Conservation (phyloP, 2,329 filamentous ascomycete genomes). For the Nigrospora osmanthi region DNA sequence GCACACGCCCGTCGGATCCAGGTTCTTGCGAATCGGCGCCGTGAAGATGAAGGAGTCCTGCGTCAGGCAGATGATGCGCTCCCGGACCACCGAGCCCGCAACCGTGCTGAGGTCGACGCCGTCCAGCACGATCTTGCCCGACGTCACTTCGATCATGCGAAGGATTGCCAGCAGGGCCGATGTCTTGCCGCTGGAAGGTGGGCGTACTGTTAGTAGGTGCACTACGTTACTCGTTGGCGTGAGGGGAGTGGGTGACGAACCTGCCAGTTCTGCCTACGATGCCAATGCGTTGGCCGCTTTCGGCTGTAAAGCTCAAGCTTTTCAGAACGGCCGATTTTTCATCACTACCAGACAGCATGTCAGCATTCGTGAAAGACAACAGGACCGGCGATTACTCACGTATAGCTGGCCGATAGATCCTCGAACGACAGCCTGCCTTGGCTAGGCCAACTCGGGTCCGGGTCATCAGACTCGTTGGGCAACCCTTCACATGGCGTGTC, state of each 20-base stretch:
- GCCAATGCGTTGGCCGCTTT: constrained; percentile 4
- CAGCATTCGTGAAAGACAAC: background rate
- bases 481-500: constrained; percentile 3
- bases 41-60: constrained; percentile 8
- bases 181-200: constrained; percentile 9
- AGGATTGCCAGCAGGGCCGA: constrained; percentile 6
- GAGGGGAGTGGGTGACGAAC: background rate
- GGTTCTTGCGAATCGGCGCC: constrained; percentile 4
- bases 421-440: constrained; percentile 3
- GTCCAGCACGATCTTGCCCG: constrained; percentile 6
- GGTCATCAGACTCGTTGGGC: background rate
- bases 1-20: constrained; percentile 2
- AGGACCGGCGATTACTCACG: background rate
- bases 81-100: constrained; percentile 3
- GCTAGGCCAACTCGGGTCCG: constrained; percentile 2
- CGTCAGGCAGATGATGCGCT: constrained; percentile 5
- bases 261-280: constrained; percentile 7
- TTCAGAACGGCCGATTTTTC: constrained; percentile 2
- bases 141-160: constrained; percentile 4
- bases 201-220: background rate
- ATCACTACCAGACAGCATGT: background rate
- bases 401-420: constrained; percentile 4
- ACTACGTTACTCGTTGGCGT: no score
- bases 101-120: constrained; percentile 5
- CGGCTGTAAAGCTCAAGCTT: constrained; percentile 3